A percentile compares a stretch with the other conserved stretches of the same genome.
These are phyloP conservation scores for Talaromyces stipitatus DNA, from an alignment of 495 filamentous ascomycete species.

Conservation along the genomic window DNA sequence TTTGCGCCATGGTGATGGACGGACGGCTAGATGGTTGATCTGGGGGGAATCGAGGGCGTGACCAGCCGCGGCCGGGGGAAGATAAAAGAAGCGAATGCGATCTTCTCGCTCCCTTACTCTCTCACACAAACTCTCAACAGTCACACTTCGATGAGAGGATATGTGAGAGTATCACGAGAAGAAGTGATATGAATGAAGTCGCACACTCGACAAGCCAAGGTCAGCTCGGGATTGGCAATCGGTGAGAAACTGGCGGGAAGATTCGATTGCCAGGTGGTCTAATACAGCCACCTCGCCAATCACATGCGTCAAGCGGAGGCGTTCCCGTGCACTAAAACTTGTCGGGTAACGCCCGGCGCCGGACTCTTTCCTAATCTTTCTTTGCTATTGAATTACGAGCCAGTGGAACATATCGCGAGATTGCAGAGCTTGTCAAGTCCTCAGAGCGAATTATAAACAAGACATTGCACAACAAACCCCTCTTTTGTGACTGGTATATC, in stretches of 20 bases:
- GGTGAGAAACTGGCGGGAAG: neutral
- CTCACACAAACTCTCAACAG: neutral
- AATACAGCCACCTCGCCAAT: neutral
- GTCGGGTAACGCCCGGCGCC: neutral
- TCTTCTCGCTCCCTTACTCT: neutral
- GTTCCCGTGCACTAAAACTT: no score
- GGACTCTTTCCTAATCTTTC: neutral
- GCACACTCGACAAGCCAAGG: neutral
- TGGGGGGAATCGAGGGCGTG: neutral
- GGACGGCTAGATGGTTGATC: neutral
- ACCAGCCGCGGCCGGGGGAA: neutral
- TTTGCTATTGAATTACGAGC: neutral
- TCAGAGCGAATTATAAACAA: no score
- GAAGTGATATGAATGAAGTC: neutral
- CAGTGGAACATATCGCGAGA: neutral
- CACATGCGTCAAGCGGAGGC: neutral
- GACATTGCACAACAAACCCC: no score
- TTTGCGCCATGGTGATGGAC: conserved; percentile 68
- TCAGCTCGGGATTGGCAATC: neutral
- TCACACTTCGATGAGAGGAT: neutral
- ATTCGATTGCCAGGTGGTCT: conserved; percentile 4
- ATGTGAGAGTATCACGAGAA: neutral
- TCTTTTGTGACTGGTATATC: no score
- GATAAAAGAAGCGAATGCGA: neutral
- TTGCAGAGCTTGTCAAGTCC: no score